A percentile compares a stretch with the other conserved stretches of the same genome.
Conservation (phyloP, 768 basidiomycete genomes). For the Phaeotremella skinneri region DNA sequence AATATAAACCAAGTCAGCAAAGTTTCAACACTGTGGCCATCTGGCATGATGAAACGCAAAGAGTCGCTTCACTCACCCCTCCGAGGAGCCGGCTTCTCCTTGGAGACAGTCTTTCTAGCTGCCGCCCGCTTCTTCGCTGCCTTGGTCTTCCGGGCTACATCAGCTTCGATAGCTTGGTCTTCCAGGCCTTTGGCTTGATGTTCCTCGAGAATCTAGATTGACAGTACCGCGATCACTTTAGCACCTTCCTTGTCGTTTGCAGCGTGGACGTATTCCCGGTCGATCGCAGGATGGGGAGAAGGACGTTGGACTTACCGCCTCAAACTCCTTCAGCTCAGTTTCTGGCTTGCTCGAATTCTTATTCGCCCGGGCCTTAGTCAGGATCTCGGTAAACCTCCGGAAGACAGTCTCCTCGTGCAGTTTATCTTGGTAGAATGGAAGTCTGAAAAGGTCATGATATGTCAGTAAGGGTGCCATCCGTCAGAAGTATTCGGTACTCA, state of each 20-base stretch:
- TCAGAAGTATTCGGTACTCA: constrained; percentile 19
- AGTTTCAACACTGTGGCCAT: constrained; percentile 4
- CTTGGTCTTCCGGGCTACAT: constrained; percentile 76
- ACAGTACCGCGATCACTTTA: constrained; percentile 4
- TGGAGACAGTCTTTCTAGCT: constrained; percentile 17
- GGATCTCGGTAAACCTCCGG: constrained; percentile 78
- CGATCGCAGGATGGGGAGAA: neutral
- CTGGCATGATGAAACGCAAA: neutral
- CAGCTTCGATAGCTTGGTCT: constrained; percentile 83
- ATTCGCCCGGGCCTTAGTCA: constrained; percentile 86
- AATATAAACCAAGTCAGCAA: neutral
- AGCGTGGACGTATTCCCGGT: neutral
- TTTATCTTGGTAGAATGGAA: constrained; percentile 94
- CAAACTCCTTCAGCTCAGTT: constrained; percentile 90
- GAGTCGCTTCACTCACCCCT: constrained; percentile 12
- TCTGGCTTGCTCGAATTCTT: constrained; percentile 91
- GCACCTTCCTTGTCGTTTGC: neutral
- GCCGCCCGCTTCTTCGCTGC: constrained; percentile 60
- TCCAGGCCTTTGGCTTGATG: constrained; percentile 81
- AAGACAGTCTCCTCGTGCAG: constrained; percentile 82
- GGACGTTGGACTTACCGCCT: constrained; percentile 58
- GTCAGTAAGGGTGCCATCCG: neutral
- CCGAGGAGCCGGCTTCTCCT: constrained; percentile 10
- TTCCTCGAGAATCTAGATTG: constrained; percentile 74
- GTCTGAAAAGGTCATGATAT: constrained; percentile 47